These are phyloP conservation scores for Setomelanomma holmii DNA, from an alignment of 2,329 filamentous ascomycete species.

Conservation along the genomic window DNA sequence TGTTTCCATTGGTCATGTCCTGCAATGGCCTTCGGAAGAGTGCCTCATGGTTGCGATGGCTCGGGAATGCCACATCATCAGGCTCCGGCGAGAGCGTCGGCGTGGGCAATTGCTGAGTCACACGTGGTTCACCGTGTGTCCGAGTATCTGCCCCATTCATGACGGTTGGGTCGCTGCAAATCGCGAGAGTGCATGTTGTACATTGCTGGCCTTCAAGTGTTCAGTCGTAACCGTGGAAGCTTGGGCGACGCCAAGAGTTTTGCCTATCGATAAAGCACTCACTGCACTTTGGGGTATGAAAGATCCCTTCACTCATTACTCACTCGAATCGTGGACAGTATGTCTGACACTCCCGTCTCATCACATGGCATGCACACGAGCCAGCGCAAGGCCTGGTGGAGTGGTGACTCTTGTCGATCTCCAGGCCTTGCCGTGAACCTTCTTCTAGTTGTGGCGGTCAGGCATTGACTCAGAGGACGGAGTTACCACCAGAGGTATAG, in stretches of 20 bases:
- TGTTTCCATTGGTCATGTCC: slow-evolving; percentile 14
- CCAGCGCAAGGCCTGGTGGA: too few relatives aligned
- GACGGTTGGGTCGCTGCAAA: slow-evolving; percentile 19
- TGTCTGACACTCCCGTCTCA: too few relatives aligned
- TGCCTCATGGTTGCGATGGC: slow-evolving; percentile 14
- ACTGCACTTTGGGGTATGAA: too few relatives aligned
- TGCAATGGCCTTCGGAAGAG: slow-evolving; percentile 13
- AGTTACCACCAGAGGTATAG: neutral
- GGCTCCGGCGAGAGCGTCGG: slow-evolving; percentile 35
- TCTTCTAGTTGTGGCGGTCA: too few relatives aligned
- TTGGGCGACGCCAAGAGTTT: slow-evolving; percentile 1
- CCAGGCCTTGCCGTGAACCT: too few relatives aligned
- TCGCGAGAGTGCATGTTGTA: slow-evolving; percentile 23
- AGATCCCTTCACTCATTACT: neutral
- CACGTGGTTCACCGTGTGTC: slow-evolving; percentile 22
- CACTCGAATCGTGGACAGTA: too few relatives aligned
- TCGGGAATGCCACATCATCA: slow-evolving; percentile 26
- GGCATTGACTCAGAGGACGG: neutral
- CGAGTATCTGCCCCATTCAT: slow-evolving; percentile 41
- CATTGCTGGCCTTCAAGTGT: neutral
- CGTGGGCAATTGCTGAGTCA: slow-evolving; percentile 36
- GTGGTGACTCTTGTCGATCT: neutral
- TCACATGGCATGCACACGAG: too few relatives aligned
- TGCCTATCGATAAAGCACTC: neutral
- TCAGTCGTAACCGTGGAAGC: neutral